A percentile compares a stretch with the other conserved stretches of the same genome.
Evolutionary conservation across 2,329 filamentous ascomycete species (phyloP).

Genomic region (Ambrosiella cleistominuta): DNA sequence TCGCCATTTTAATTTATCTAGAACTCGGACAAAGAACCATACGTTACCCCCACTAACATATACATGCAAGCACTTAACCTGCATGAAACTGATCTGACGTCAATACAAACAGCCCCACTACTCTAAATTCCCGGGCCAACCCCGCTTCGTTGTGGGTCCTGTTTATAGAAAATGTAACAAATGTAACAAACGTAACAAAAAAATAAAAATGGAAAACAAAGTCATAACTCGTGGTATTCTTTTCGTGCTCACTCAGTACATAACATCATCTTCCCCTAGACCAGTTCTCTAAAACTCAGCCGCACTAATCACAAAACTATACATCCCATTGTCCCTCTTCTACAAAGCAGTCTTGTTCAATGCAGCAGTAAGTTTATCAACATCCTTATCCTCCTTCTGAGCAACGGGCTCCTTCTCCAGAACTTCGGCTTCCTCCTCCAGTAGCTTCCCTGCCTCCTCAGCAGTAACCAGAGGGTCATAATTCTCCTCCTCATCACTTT

Average conservation of each 20-base stretch:
- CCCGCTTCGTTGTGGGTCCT: no score
- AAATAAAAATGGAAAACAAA: neutral
- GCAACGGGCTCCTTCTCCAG: slow-evolving; percentile 59
- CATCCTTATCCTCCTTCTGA: slow-evolving; percentile 53
- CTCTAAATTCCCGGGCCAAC: neutral
- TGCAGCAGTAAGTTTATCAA: slow-evolving; percentile 62
- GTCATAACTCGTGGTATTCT: slow-evolving; percentile 11
- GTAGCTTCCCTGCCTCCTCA: slow-evolving; percentile 49
- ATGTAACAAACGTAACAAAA: neutral
- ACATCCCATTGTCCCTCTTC: neutral
- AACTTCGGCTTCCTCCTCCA: slow-evolving; percentile 49
- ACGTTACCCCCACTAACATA: neutral
- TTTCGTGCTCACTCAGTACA: slow-evolving; percentile 5
- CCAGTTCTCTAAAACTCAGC: neutral
- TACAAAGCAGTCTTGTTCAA: slow-evolving; percentile 53
- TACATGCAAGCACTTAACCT: neutral
- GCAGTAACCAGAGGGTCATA: slow-evolving; percentile 36
- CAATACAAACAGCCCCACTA: neutral
- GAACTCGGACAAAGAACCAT: no score
- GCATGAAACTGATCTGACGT: neutral
- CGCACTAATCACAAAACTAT: neutral
- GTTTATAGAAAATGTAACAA: neutral
- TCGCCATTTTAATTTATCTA: no score
- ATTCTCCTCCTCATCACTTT: slow-evolving; percentile 51
- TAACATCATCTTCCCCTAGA: neutral